Evolutionary conservation across 1,284 basidiomycete species (phyloP), one percentile per base, ranked within the genome.

Genomic region (Marasmius tenuissimus): DNA sequence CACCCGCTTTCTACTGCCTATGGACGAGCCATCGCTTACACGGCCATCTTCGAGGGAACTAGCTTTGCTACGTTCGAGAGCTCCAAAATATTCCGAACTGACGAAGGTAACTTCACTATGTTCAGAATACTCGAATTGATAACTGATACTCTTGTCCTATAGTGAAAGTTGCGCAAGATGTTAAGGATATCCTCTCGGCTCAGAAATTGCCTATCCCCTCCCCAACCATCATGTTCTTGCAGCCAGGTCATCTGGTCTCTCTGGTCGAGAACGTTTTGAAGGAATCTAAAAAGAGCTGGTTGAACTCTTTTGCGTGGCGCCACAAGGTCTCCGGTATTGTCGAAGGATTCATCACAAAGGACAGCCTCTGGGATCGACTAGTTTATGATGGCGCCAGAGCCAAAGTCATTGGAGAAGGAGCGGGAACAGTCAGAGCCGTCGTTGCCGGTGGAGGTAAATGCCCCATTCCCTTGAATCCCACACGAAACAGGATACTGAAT

Each of bases 351-450:
- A 67, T 91, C 45, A 89, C 84, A 14, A 89, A 86, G 68, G 87
- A 91, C 59, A 88, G 88, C 63, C 74, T 92, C 16, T 93, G 91
- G 91, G 91, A 93, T 69, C 82, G 89, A 49, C 74, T 88, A 14
- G 83, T 92, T 33, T 89, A 92, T 68, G 86, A 88, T 63, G 74
- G 74, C 22, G 90, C 91, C 4, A 81, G 92, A 48, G 80, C 78
- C 34, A 73, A 76, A 63, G 81, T 86, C 6, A 73, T 91, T 62
- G 88, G 86, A 49, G 81, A 83, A 35, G 79, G 81, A 62, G 83
- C 85, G 3, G 77, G 80, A 1, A 85, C 86, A 18, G 66, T 93
- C 48, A 77, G 90, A 61, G 84, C 77, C 22, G 78, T 88, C 3
- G 74, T 93, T 58, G 81, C 89, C 61, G 84, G 85, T 61, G 89